Base-by-base conservation (phyloP, 169 alveolate species). In the Plasmodium vivax region DNA sequence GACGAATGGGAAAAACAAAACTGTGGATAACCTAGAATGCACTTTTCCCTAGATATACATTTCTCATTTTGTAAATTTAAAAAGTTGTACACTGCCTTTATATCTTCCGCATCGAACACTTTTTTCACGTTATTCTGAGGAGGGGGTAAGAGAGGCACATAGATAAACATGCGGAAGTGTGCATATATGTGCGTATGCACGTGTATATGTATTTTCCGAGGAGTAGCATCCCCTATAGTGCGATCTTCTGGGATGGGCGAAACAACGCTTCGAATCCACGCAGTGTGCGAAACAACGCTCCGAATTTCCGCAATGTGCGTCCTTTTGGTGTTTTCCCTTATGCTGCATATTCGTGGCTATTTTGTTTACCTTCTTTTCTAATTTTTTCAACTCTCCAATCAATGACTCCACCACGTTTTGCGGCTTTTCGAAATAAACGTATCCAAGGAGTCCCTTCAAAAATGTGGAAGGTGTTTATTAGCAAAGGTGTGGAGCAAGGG, bases 31-130 rank as follows among this genome's bases (percentile, higher is more conserved):
- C 94, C 94, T 58, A 90, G 74, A 71, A 90, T 79, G 77, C 94
- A 90, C 72, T 90, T 71, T 27, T 90, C 94, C 45, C 75, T 90
- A 62, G 82, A 68, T 45, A 90, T 90, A 90, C 54, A 90, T 81
- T 90, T 80, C 30, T 90, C 74, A 71, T 90, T 90, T 81, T 90
- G 92, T 74, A 90, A 68, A 90, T 90, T 82, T 38, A 90, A 30
- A 81, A 81, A 90, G 62, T 68, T 43, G 75, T 68, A 90, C 84
- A 90, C 56, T 27, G 94, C 41, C 54, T 56, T 32, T 81, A 82
- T 82, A 77, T 90, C 94, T 19, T 90, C 84, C 32, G 14, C 56
- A 43, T 68, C 80, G 38, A 90, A 90, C 27, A 90, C 79, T 7
- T 68, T 81, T 81, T 74, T 81, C 30, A 43, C 32, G 12, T 80